Evolutionary conservation across 2,329 filamentous ascomycete species (phyloP), one percentile per base, ranked within the genome.

Genomic region (Dothideomycetidae sp.): DNA sequence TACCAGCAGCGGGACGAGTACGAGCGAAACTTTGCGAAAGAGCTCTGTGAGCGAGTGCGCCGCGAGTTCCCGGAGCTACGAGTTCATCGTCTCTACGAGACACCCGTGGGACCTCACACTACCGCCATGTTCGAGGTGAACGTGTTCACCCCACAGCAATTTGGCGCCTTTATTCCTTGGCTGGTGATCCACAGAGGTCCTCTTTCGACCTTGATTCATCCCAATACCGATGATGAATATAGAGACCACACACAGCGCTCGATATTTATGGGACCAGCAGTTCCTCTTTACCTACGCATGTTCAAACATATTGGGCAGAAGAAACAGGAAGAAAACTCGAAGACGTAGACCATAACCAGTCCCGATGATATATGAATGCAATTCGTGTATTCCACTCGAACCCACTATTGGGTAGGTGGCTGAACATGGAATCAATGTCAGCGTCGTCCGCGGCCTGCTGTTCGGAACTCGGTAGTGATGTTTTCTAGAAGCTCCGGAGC

Each of bases 71-170:
- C 85, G 5, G 85, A 93, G 54, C 65, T 93, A 12, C 71, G 84
- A 37, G 78, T 92, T 48, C 93, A 93, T 55, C 66, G 58, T 10
- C 64, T 93, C 46, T 92, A 74, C 71, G 78, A 90, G 46, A 59
- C 62, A 10, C 83, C 85, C 0, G 58, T 93, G 17, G 86, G 85
- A 0, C 85, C 85, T 1, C 85, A 93, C 55, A 77, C 80, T 0
- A 58, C 84, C 1, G 80, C 76, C 36, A 93, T 93, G 84, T 93
- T 93, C 50, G 86, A 94, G 59, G 83, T 93, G 31, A 92, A 92
- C 48, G 31, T 93, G 13, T 83, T 88, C 55, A 84, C 78, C 0
- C 86, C 85, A 0, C 54, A 74, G 3, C 81, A 93, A 55, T 93
- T 93, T 51, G 85, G 85, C 0, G 85, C 86, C 0, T 92, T 93